phyloP scores from a whole-genome alignment of 1,139 yeast species.

The Protomyces macrosporus region DNA sequence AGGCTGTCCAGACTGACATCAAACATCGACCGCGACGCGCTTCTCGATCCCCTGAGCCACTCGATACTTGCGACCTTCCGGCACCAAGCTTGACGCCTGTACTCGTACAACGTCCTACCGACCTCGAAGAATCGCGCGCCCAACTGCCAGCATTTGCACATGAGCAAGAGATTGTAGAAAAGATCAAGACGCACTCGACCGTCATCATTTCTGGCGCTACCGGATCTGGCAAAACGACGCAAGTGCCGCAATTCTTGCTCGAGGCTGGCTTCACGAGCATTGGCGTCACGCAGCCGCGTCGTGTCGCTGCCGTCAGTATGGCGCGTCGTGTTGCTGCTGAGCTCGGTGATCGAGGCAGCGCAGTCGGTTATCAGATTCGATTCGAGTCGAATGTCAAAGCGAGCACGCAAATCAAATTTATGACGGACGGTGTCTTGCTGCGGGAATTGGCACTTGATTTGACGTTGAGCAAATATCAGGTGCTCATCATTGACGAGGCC shows the following conservation, averaged over 20 bases:
- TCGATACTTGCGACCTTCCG: constrained; percentile 50
- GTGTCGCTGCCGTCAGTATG: constrained; percentile 99
- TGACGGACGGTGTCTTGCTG: constrained; percentile 97
- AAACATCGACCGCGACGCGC: constrained; percentile 41
- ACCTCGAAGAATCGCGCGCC: constrained; percentile 61
- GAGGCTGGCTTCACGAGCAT: constrained; percentile 87
- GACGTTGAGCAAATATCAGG: constrained; percentile 71
- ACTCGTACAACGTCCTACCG: constrained; percentile 57
- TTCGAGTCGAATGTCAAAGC: constrained; percentile 70
- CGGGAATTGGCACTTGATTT: constrained; percentile 91
- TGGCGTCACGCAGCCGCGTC: constrained; percentile 93
- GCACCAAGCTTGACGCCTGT: constrained; percentile 65
- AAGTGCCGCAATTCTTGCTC: constrained; percentile 85
- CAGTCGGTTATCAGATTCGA: constrained; percentile 86
- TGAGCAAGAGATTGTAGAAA: constrained; percentile 94
- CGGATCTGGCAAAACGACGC: constrained; percentile 97
- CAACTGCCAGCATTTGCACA: constrained; percentile 83
- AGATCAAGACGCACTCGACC: constrained; percentile 85
- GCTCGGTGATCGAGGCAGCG: constrained; percentile 64
- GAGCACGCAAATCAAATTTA: constrained; percentile 80
- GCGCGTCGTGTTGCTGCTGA: constrained; percentile 81
- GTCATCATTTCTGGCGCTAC: constrained; percentile 95
- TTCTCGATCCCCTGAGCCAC: constrained; percentile 58
- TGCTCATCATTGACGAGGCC: constrained; percentile 90
- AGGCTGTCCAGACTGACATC: neutral